Conservation (phyloP, 2,329 filamentous ascomycete species). For the Shiraia sp. region DNA sequence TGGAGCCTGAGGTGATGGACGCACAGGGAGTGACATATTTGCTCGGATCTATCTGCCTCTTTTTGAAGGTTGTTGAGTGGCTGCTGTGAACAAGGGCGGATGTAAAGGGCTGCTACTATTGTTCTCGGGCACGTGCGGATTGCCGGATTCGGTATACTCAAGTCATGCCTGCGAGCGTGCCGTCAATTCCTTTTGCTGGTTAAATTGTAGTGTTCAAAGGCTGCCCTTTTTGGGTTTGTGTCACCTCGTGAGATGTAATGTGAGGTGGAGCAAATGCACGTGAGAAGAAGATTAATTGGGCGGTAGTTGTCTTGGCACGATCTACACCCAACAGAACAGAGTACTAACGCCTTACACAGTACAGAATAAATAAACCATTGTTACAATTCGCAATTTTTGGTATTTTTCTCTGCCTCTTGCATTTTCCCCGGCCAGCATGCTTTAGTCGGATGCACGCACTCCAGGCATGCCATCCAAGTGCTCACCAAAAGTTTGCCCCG, state of each 20-base stretch:
- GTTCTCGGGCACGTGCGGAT: slow-evolving; percentile 18
- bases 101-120: slow-evolving; percentile 30
- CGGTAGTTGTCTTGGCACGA: slow-evolving; percentile 24
- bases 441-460: slow-evolving; percentile 40
- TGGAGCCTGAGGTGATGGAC: slow-evolving; percentile 20
- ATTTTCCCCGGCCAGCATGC: background rate
- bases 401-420: background rate
- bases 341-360: no score
- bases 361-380: no score
- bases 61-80: slow-evolving; percentile 23
- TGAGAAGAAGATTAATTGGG: slow-evolving; percentile 13
- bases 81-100: slow-evolving; percentile 29
- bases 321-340: slow-evolving; percentile 7
- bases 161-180: slow-evolving; percentile 7
- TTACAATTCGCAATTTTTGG: no score
- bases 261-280: slow-evolving; percentile 13
- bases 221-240: no score
- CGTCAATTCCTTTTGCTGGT: slow-evolving; percentile 1
- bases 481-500: slow-evolving; percentile 37
- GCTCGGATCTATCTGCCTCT: slow-evolving; percentile 6
- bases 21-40: slow-evolving; percentile 31
- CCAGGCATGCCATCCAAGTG: slow-evolving; percentile 42
- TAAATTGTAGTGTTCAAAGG: background rate
- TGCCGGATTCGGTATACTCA: slow-evolving; percentile 9
- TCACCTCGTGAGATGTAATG: background rate